Conservation (phyloP, 331 rosid species). For the Malus hybrid region DNA sequence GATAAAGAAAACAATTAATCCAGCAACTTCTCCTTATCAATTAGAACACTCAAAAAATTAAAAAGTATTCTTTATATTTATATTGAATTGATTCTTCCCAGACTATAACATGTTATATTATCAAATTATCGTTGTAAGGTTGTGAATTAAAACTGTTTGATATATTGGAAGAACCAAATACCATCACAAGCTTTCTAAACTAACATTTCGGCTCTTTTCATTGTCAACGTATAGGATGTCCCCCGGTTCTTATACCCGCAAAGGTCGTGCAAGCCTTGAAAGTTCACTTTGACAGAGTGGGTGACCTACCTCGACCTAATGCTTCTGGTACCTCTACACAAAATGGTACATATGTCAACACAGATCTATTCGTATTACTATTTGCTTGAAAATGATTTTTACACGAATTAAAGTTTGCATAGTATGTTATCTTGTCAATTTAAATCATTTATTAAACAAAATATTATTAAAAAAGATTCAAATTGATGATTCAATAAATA, state of each 20-base stretch:
- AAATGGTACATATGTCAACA: slow-evolving; percentile 19
- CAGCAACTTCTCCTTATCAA: background rate
- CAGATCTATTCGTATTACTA: background rate
- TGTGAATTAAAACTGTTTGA: background rate
- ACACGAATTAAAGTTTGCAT: background rate
- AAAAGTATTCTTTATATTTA: too few relatives aligned
- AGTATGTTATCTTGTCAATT: background rate
- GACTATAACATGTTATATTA: background rate
- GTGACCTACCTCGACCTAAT: slow-evolving; percentile 32
- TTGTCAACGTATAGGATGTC: slow-evolving; percentile 32
- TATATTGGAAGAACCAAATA: background rate
- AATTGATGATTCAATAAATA: background rate
- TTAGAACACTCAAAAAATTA: background rate
- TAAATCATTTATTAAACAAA: background rate
- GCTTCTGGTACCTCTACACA: slow-evolving; percentile 21
- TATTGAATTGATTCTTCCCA: background rate
- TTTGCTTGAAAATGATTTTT: background rate
- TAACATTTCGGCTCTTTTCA: background rate
- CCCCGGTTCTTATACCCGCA: slow-evolving; percentile 69
- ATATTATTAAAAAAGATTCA: background rate
- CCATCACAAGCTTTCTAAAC: background rate
- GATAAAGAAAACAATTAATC: background rate
- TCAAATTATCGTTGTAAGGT: background rate
- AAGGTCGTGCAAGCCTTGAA: slow-evolving; percentile 79
- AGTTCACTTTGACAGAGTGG: slow-evolving; percentile 57